These are phyloP conservation scores for Aspergillus tubingensis DNA, from an alignment of 2,329 filamentous ascomycete species.

Conservation along the genomic window DNA sequence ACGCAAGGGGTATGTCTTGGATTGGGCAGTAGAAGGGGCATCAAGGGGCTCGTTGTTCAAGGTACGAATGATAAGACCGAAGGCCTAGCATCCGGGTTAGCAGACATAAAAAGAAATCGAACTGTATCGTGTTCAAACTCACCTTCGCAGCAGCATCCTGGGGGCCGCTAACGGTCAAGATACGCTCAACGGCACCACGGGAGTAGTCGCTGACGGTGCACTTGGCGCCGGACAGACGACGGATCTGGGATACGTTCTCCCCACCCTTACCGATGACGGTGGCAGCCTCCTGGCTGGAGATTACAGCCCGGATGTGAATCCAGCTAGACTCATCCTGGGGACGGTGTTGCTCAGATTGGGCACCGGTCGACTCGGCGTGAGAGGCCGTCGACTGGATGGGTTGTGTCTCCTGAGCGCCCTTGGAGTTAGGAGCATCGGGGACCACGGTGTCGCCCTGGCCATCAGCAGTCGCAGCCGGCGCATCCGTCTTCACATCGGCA, in stretches of 20 bases:
- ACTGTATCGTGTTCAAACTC: slow-evolving; percentile 33
- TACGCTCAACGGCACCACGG: slow-evolving; percentile 94
- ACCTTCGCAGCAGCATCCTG: slow-evolving; percentile 98
- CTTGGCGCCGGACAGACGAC: slow-evolving; percentile 91
- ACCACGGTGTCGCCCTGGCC: slow-evolving; percentile 69
- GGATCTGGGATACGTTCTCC: slow-evolving; percentile 97
- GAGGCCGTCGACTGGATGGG: slow-evolving; percentile 60
- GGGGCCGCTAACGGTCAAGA: slow-evolving; percentile 92
- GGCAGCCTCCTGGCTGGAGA: slow-evolving; percentile 94
- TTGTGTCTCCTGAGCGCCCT: slow-evolving; percentile 56
- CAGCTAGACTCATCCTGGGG: slow-evolving; percentile 88
- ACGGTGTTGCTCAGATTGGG: slow-evolving; percentile 46
- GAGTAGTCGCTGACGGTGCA: slow-evolving; percentile 99
- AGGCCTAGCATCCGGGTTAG: slow-evolving; percentile 63
- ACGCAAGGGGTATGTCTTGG: slow-evolving; percentile 95
- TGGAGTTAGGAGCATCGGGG: slow-evolving; percentile 62
- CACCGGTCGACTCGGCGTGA: slow-evolving; percentile 53
- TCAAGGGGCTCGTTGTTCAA: slow-evolving; percentile 95
- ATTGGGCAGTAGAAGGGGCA: slow-evolving; percentile 84
- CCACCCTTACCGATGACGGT: slow-evolving; percentile 98
- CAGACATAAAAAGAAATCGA: neutral
- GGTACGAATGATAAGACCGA: slow-evolving; percentile 96
- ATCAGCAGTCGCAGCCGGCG: slow-evolving; percentile 22
- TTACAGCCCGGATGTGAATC: slow-evolving; percentile 96
- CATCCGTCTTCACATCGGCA: slow-evolving; percentile 28